Evolutionary conservation across 495 filamentous ascomycete genomes (phyloP).

Genomic region (Gamarada debralockiae): DNA sequence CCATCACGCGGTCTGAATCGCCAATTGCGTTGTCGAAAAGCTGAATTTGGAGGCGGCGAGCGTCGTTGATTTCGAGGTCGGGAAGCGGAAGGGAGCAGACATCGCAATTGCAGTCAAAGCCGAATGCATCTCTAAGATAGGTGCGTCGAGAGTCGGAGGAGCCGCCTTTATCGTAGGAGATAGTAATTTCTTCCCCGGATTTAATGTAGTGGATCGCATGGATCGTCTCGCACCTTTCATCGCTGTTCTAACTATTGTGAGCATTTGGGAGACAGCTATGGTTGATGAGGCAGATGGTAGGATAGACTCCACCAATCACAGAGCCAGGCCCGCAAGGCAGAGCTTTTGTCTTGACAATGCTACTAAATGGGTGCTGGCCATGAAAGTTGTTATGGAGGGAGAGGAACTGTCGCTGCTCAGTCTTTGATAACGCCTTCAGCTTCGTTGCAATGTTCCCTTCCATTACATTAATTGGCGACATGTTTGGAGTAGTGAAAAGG

Average conservation of each 20-base stretch:
- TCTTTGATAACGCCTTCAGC: conserved; percentile 31
- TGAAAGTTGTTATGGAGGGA: conserved; percentile 39
- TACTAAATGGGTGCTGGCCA: conserved; percentile 29
- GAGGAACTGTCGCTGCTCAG: conserved; percentile 36
- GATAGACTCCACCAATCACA: conserved; percentile 30
- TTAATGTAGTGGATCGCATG: conserved; percentile 35
- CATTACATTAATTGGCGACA: conserved; percentile 17
- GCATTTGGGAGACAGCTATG: conserved; percentile 41
- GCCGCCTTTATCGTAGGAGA: conserved; percentile 33
- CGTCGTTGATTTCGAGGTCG: conserved; percentile 30
- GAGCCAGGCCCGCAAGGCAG: conserved; percentile 29
- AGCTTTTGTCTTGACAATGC: conserved; percentile 35
- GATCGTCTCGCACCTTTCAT: conserved; percentile 27
- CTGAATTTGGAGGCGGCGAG: conserved; percentile 29
- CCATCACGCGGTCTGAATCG: conserved; percentile 20
- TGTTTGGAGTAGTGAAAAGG: conserved; percentile 28
- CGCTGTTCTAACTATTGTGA: conserved; percentile 34
- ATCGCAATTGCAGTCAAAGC: conserved; percentile 34
- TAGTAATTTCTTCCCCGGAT: conserved; percentile 39
- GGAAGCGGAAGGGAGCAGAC: conserved; percentile 28
- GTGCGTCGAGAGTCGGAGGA: conserved; percentile 20
- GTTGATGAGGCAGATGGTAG: conserved; percentile 33
- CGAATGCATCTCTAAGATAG: conserved; percentile 32
- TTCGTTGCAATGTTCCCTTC: conserved; percentile 27
- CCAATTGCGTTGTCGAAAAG: conserved; percentile 30